Evolutionary conservation across 768 basidiomycete genomes (phyloP).

Genomic region (Phylloporus sp.): DNA sequence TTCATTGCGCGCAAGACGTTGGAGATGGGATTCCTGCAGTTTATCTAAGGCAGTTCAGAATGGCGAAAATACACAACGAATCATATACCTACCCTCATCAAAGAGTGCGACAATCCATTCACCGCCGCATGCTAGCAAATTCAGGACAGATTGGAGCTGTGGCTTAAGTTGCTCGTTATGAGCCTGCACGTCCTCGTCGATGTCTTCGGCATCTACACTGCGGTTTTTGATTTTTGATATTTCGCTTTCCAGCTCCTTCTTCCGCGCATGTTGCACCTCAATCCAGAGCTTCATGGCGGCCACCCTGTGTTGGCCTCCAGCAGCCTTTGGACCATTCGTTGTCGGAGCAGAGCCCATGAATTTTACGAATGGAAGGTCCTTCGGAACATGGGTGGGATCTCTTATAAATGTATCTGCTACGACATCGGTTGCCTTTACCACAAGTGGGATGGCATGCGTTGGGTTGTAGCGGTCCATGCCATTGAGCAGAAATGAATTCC

Average conservation of each 20-base stretch:
- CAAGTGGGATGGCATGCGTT: neutral
- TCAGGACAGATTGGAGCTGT: neutral
- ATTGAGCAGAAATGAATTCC: neutral
- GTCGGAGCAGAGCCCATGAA: neutral
- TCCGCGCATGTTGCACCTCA: neutral
- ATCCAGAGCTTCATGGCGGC: neutral
- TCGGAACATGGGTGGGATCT: neutral
- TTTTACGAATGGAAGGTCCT: neutral
- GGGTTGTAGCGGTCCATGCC: conserved; percentile 2
- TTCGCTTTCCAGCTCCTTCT: neutral
- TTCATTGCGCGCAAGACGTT: neutral
- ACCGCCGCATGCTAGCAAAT: neutral
- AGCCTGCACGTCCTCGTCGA: neutral
- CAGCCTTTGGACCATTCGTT: neutral
- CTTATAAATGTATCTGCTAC: neutral
- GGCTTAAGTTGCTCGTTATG: neutral
- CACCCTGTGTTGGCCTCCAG: neutral
- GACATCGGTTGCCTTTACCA: neutral
- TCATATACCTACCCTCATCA: neutral
- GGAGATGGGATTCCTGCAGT: too few species aligned
- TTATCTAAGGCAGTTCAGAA: neutral
- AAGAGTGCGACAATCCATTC: neutral
- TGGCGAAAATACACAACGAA: neutral
- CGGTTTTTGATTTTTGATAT: neutral
- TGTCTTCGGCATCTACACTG: neutral